A percentile compares a stretch with the other conserved stretches of the same genome.
Evolutionary conservation across 352 stramenopile species (phyloP).

Genomic region (Thalassiosira ordinaria): DNA sequence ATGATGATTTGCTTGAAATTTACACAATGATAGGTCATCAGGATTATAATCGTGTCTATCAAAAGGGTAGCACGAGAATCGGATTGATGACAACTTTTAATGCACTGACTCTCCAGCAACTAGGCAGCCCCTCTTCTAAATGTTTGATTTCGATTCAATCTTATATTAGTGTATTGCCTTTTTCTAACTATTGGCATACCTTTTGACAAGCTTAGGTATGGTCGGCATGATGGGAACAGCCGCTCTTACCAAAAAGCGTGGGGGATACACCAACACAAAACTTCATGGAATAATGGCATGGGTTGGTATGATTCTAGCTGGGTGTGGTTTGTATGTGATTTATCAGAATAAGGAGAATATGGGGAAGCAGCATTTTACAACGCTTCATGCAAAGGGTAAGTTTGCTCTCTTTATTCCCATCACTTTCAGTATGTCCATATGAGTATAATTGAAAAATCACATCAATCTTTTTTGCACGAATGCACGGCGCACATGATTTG

Average conservation of each 20-base stretch:
- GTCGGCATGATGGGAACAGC: slow-evolving; percentile 67
- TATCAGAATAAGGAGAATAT: slow-evolving; percentile 78
- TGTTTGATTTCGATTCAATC: neutral
- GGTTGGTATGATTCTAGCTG: slow-evolving; percentile 48
- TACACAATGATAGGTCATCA: slow-evolving; percentile 47
- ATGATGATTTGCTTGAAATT: slow-evolving; percentile 25
- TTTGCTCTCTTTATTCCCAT: slow-evolving; percentile 5
- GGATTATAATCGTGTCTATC: slow-evolving; percentile 11
- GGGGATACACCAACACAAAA: slow-evolving; percentile 82
- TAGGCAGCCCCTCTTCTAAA: too few relatives aligned
- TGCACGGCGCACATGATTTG: too few relatives aligned
- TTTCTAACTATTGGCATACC: too few relatives aligned
- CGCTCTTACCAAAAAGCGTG: slow-evolving; percentile 74
- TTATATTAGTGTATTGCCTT: too few relatives aligned
- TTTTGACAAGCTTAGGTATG: too few relatives aligned
- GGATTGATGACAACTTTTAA: slow-evolving; percentile 30
- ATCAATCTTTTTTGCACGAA: too few relatives aligned
- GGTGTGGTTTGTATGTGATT: slow-evolving; percentile 71
- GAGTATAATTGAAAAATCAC: too few relatives aligned
- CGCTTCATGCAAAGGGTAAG: slow-evolving; percentile 59
- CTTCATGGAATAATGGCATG: slow-evolving; percentile 71
- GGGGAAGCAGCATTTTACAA: slow-evolving; percentile 65
- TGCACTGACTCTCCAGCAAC: too few relatives aligned
- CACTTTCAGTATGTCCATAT: too few relatives aligned
- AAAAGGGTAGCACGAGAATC: slow-evolving; percentile 25